These are phyloP conservation scores for Mycena floridula DNA, from an alignment of 768 basidiomycete species.

Conservation along the genomic window DNA sequence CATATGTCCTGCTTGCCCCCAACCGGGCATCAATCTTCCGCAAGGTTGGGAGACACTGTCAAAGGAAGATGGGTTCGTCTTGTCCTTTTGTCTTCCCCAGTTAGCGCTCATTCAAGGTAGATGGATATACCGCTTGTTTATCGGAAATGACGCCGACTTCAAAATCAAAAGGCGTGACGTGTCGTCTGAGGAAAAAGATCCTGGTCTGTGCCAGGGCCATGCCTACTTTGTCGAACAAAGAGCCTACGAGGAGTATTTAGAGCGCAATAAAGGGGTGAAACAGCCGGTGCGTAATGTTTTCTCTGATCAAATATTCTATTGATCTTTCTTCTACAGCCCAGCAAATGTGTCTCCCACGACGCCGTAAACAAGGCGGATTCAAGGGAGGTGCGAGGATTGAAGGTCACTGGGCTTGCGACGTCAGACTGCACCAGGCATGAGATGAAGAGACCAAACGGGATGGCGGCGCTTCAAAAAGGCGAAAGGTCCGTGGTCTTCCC, in stretches of 20 bases:
- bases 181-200: too few species aligned
- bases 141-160: too few species aligned
- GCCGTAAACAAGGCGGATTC: constrained; percentile 11
- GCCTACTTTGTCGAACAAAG: constrained; percentile 13
- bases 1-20: constrained; percentile 24
- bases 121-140: too few species aligned
- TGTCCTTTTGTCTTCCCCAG: constrained; percentile 3
- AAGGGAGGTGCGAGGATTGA: constrained; percentile 6
- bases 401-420: constrained; percentile 14
- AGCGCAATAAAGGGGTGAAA: constrained; percentile 2
- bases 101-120: too few species aligned
- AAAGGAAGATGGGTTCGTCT: constrained; percentile 5
- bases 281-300: not conserved
- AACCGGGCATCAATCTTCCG: constrained; percentile 21
- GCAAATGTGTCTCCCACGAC: constrained; percentile 9
- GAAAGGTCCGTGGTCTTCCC: too few species aligned
- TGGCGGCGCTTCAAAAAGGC: constrained; percentile 13
- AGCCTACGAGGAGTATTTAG: constrained; percentile 11
- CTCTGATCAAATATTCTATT: not conserved
- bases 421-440: constrained; percentile 14
- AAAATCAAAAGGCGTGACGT: too few species aligned
- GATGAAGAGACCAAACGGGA: constrained; percentile 8
- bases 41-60: constrained; percentile 12
- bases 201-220: constrained; percentile 13
- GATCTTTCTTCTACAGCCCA: constrained; percentile 5